phyloP scores from a whole-genome alignment of 305 asterid genomes.

The Euphrasia arctica region DNA sequence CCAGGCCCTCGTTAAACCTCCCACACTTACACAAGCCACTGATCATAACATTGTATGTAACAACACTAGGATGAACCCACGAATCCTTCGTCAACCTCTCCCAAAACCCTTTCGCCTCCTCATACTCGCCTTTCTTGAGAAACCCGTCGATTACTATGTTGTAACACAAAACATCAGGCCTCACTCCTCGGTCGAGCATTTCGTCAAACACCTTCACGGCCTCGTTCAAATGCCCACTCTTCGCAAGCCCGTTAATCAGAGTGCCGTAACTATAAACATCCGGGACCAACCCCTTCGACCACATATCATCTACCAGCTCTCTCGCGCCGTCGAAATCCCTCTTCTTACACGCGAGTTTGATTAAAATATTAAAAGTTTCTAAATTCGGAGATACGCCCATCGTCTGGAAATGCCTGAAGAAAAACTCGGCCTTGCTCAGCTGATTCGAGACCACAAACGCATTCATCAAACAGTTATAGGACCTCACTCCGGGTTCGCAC shows the following conservation, averaged over 20 bases:
- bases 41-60: conserved; percentile 73
- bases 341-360: conserved; percentile 60
- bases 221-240: conserved; percentile 44
- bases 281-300: conserved; percentile 53
- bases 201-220: conserved; percentile 76
- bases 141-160: conserved; percentile 75
- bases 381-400: conserved; percentile 69
- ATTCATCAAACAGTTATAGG: conserved; percentile 69
- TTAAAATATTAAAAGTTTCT: conserved; percentile 62
- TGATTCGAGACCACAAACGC: conserved; percentile 67
- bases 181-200: conserved; percentile 70
- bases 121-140: conserved; percentile 51
- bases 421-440: conserved; percentile 62
- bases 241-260: conserved; percentile 60
- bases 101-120: conserved; percentile 56
- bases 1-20: conserved; percentile 57
- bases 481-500: conserved; percentile 69
- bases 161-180: conserved; percentile 70
- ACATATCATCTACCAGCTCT: conserved; percentile 40
- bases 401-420: conserved; percentile 46
- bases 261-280: conserved; percentile 75
- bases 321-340: conserved; percentile 51
- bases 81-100: conserved; percentile 55
- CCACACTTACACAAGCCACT: conserved; percentile 83
- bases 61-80: conserved; percentile 60